phyloP scores from a whole-genome alignment of 2,329 filamentous ascomycete species.

The Alternaria solani region DNA sequence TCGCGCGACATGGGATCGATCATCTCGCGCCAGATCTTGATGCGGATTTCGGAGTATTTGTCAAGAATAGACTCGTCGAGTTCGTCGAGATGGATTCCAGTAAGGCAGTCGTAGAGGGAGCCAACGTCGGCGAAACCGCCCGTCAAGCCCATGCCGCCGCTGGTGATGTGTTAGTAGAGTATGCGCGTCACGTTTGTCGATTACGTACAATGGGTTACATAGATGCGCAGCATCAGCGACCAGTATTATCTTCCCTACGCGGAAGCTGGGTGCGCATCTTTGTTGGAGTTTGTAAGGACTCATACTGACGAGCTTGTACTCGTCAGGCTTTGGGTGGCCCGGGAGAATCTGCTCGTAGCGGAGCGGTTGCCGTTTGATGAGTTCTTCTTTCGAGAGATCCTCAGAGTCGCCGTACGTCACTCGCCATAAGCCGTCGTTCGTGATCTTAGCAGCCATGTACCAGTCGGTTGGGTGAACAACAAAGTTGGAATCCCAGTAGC shows the following conservation, averaged over 20 bases:
- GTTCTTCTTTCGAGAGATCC: slow-evolving; percentile 62
- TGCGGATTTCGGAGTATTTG: slow-evolving; percentile 46
- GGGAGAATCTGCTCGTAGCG: slow-evolving; percentile 68
- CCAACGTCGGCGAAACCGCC: slow-evolving; percentile 71
- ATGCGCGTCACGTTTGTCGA: not conserved
- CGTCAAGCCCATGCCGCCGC: slow-evolving; percentile 68
- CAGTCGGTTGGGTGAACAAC: slow-evolving; percentile 69
- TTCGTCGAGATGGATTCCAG: slow-evolving; percentile 44
- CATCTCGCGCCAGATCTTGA: slow-evolving; percentile 46
- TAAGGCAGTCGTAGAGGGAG: slow-evolving; percentile 67
- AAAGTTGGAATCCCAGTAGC: slow-evolving; percentile 66
- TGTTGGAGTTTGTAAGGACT: slow-evolving; percentile 70
- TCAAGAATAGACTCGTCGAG: slow-evolving; percentile 48
- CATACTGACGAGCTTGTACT: slow-evolving; percentile 66
- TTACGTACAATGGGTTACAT: slow-evolving; percentile 58
- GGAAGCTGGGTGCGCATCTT: slow-evolving; percentile 64
- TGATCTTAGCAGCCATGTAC: slow-evolving; percentile 69
- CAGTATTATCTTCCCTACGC: slow-evolving; percentile 65
- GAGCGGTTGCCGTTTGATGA: slow-evolving; percentile 61
- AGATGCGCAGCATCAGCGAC: slow-evolving; percentile 69
- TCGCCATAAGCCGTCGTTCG: slow-evolving; percentile 66
- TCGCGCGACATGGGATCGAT: slow-evolving; percentile 50
- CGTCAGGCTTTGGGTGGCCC: slow-evolving; percentile 64
- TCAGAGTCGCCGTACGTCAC: slow-evolving; percentile 69
- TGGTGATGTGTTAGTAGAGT: slow-evolving; percentile 18